Evolutionary conservation across 352 stramenopile genomes (phyloP), one percentile per base, ranked within the genome.

Genomic region (Phytophthora boehmeriae): DNA sequence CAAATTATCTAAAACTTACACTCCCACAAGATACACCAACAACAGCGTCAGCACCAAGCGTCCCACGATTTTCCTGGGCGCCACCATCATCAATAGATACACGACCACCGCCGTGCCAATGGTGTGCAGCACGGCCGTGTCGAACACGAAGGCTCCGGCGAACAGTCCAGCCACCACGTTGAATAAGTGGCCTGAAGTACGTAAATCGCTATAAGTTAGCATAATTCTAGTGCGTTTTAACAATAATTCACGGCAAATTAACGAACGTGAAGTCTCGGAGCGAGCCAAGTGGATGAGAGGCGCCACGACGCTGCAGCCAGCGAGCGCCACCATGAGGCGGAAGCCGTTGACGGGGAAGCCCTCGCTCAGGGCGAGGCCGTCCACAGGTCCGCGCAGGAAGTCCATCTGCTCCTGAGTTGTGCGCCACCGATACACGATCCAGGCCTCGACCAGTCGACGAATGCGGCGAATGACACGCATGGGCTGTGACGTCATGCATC

Each of bases 281-380:
- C 59, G 74, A 36, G 75, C 50, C 16, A 92, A 48, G 48, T 93
- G 80, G 52, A 92, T 72, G 10, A 92, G 51, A 19, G 86, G 86
- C 14, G 86, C 86, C 22, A 90, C 66, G 36, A 92, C 43, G 66
- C 70, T 90, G 64, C 83, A 91, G 28, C 72, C 70, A 2, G 65
- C 70, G 27, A 95, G 80, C 54, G 76, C 77, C 59, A 95, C 61
- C 68, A 93, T 90, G 35, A 95, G 69, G 55, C 86, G 86, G 59
- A 92, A 92, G 32, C 75, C 80, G 54, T 83, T 80, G 56, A 95
- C 74, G 10, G 86, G 86, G 61, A 95, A 90, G 54, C 85, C 81
- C 46, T 89, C 80, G 53, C 74, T 76, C 54, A 78, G 70, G 32
- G 83, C 84, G 55, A 93, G 69, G 49, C 62, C 64, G 59, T 95